These are phyloP conservation scores for Emergomyces pasteurianus DNA, from an alignment of 2,329 filamentous ascomycete species.

Conservation along the genomic window DNA sequence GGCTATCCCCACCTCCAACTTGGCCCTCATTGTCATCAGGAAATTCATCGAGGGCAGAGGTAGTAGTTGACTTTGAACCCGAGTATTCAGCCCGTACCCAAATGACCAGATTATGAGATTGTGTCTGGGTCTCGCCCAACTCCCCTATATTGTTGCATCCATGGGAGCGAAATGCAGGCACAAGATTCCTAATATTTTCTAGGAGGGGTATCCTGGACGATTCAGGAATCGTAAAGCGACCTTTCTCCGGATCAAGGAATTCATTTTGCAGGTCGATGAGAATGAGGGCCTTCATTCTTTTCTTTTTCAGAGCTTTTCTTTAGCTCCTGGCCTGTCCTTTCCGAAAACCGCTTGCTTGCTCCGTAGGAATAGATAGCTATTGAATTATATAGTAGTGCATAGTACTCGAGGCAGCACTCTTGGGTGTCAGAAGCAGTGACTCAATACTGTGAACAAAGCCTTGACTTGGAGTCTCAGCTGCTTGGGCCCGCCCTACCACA, in stretches of 20 bases:
- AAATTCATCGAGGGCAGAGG: neutral
- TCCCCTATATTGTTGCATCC: neutral
- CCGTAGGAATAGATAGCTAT: too few relatives aligned
- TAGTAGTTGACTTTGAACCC: neutral
- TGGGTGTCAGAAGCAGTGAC: too few relatives aligned
- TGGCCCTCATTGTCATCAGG: neutral
- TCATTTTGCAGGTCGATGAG: slow-evolving; percentile 3
- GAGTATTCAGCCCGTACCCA: slow-evolving; percentile 2
- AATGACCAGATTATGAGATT: neutral
- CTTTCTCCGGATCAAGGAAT: neutral
- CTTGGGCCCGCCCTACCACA: too few relatives aligned
- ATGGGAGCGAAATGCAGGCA: neutral
- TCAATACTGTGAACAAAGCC: too few relatives aligned
- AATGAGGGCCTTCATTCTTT: slow-evolving; percentile 2
- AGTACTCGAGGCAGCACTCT: too few relatives aligned
- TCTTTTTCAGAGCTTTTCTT: neutral
- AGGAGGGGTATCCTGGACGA: neutral
- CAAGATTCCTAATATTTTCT: neutral
- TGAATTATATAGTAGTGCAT: too few relatives aligned
- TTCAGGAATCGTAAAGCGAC: neutral
- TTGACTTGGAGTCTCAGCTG: too few relatives aligned
- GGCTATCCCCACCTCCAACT: neutral
- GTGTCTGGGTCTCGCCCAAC: neutral
- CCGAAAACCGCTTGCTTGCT: too few relatives aligned
- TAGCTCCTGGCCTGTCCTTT: too few relatives aligned